Evolutionary conservation across 2,329 filamentous ascomycete species (phyloP), one percentile per base, ranked within the genome.

Genomic region (Claviceps cyperi): DNA sequence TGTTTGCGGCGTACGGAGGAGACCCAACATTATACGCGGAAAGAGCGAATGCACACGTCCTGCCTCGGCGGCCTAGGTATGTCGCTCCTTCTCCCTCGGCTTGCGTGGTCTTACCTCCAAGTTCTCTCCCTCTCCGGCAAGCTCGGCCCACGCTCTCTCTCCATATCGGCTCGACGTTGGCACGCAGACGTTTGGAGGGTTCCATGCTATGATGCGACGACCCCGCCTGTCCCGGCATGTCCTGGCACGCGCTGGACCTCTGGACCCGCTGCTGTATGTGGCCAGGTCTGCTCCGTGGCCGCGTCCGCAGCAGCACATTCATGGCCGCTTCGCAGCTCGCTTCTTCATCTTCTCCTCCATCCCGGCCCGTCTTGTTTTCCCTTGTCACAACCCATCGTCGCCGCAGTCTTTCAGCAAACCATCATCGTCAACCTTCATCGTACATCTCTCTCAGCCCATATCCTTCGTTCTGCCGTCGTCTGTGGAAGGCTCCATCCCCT

Each of bases 301-400:
- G 11, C 15, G n/a, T 46, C 32, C 41, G 44, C 19, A 9, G 15
- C 28, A 32, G 28, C 28, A 32, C 28, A 28, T 46, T 46, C 43
- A 40, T 32, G 39, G 41, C 48, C 41, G 24, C 32, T 41, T 46
- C 38, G n/a, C n/a, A n/a, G n/a, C n/a, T n/a, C n/a, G 24, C 43
- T 41, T 46, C 38, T 36, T 49, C 46, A 45, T 32, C 43, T 35
- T 35, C 37, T 51, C 46, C 46, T 51, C 40, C 40, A 22, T 51
- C 40, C 43, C 32, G 15, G 15, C 28, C 49, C 45, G 8, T 50
- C 40, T n/a, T 28, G 19, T 47, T 39, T 43, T 51, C 43, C 43
- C 47, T 44, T 39, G 43, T 47, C 47, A 49, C 50, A 37, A 37
- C 13, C 36, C 40, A 38, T 47, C 35, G 46, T 24, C 50, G 50